Percentiles rank a stretch among this genome's conserved stretches.
Conservation (phyloP, 306 rosid genomes). For the Cicer yamashitae region DNA sequence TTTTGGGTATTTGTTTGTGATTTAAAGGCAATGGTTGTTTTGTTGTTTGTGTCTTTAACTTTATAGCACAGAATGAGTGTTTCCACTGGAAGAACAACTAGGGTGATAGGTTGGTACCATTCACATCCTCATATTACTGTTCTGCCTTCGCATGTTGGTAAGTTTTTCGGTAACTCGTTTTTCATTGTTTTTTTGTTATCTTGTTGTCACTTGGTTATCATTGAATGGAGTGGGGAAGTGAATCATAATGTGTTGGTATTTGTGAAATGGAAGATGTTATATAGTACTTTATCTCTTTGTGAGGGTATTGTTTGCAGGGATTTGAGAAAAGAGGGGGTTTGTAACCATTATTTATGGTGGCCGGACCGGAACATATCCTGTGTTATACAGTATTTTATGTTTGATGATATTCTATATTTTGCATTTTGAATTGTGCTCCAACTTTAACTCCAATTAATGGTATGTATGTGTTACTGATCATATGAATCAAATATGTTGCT, state of each 20-base stretch:
- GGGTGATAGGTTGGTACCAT: slow-evolving; percentile 99
- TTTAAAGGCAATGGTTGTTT: slow-evolving; percentile 9
- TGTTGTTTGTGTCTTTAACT: slow-evolving; percentile 65
- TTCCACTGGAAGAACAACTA: slow-evolving; percentile 75
- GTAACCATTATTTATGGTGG: neutral
- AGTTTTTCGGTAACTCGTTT: slow-evolving; percentile 38
- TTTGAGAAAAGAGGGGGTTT: neutral
- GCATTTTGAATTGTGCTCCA: neutral
- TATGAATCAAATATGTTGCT: neutral
- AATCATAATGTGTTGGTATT: neutral
- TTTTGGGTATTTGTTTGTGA: neutral
- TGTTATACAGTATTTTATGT: neutral
- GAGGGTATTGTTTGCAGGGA: neutral
- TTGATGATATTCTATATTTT: slow-evolving; percentile 1
- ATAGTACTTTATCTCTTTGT: neutral
- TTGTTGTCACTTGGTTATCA: neutral
- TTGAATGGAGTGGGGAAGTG: slow-evolving; percentile 12
- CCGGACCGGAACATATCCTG: neutral
- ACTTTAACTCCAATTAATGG: slow-evolving; percentile 4
- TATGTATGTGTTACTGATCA: slow-evolving; percentile 8
- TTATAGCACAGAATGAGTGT: slow-evolving; percentile 71
- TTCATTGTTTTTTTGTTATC: slow-evolving; percentile 12
- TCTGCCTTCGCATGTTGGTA: slow-evolving; percentile 97
- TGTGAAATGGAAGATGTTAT: slow-evolving; percentile 10
- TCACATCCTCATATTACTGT: slow-evolving; percentile 99